Conservation (phyloP, 164 flowering plant genomes). For the Umbellularia californica region DNA sequence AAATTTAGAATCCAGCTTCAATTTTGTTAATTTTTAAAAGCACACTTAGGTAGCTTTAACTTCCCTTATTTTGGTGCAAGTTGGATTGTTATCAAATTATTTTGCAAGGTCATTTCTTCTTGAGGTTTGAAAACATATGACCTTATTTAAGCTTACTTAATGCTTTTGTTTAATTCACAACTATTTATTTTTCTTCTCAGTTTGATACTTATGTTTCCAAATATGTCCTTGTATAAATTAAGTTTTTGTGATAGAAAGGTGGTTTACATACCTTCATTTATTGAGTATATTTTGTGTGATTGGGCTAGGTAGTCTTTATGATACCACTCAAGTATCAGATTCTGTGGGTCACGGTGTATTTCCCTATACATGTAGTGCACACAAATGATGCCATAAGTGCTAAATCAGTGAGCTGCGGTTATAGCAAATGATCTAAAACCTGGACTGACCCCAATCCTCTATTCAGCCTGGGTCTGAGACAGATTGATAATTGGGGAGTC, state of each 20-base stretch:
- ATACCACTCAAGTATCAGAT: not conserved
- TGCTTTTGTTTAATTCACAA: not conserved
- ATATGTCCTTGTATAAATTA: not conserved
- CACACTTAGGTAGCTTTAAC: slow-evolving; percentile 4
- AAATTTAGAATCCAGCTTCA: slow-evolving; percentile 13
- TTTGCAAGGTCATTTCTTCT: not conserved
- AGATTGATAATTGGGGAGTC: not conserved
- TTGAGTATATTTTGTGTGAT: not conserved
- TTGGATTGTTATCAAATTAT: not conserved
- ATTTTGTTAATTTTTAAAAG: slow-evolving; percentile 17
- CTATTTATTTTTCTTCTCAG: not conserved
- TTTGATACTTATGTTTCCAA: not conserved
- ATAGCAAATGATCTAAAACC: not conserved
- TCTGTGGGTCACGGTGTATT: too few relatives aligned
- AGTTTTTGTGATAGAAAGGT: not conserved
- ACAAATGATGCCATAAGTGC: not conserved
- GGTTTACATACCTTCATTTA: not conserved
- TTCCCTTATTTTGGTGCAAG: not conserved
- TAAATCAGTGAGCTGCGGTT: not conserved
- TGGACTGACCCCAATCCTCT: too few relatives aligned
- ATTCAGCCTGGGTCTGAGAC: not conserved
- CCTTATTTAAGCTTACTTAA: not conserved
- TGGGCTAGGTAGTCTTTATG: not conserved
- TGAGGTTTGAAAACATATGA: not conserved
- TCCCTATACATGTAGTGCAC: too few relatives aligned